Percentiles rank a stretch among this genome's conserved stretches.
phyloP scores from a whole-genome alignment of 805 yeast genomes.

The Metschnikowia lunata region DNA sequence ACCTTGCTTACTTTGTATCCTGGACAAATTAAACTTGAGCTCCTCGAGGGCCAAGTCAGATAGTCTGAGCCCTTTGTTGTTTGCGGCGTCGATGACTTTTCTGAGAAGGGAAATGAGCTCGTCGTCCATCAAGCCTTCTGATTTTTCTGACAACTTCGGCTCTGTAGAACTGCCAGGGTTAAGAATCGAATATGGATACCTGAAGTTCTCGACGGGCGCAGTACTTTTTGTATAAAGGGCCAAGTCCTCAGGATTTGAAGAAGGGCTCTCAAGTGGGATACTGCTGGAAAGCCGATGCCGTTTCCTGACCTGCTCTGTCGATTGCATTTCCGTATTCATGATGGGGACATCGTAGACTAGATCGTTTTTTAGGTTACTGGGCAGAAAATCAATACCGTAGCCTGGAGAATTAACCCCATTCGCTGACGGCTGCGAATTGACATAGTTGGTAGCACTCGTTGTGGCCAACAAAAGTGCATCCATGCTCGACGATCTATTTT shows the following conservation, averaged over 20 bases:
- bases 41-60: constrained; percentile 23
- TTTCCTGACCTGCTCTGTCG: neutral
- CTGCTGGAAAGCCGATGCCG: neutral
- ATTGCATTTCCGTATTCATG: neutral
- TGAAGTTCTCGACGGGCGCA: neutral
- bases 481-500: constrained; percentile 9
- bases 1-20: constrained; percentile 9
- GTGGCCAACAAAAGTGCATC: constrained; percentile 15
- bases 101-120: constrained; percentile 14
- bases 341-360: neutral
- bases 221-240: neutral
- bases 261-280: neutral
- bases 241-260: neutral
- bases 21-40: constrained; percentile 21
- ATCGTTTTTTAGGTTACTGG: neutral
- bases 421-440: neutral
- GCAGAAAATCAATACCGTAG: neutral
- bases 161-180: neutral
- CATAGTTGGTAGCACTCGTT: neutral
- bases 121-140: constrained; percentile 6
- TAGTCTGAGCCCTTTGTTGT: constrained; percentile 16
- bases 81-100: constrained; percentile 21
- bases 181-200: constrained; percentile 4
- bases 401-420: neutral
- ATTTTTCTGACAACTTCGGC: neutral